Percentiles rank a stretch among this genome's conserved stretches.
Evolutionary conservation across 352 stramenopile species (phyloP).

Genomic region (Pythium periplocum): DNA sequence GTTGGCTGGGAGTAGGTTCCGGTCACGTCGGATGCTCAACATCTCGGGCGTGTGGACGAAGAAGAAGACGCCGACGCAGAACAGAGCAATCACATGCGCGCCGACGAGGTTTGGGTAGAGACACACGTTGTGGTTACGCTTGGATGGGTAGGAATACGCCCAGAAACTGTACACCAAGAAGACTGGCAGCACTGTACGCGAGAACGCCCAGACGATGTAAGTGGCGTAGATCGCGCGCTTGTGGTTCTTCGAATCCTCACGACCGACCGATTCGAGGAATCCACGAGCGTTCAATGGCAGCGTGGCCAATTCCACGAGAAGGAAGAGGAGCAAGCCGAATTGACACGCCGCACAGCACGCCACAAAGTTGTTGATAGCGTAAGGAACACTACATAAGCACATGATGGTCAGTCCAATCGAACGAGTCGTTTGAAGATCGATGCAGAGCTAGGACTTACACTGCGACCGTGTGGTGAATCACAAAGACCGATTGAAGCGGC

Average conservation of each 20-base stretch:
- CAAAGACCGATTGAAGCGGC: conserved; percentile 70
- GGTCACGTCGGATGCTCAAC: conserved; percentile 12
- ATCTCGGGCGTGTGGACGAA: conserved; percentile 79
- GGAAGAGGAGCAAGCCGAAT: conserved; percentile 70
- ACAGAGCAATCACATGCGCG: conserved; percentile 73
- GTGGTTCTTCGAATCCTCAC: conserved; percentile 57
- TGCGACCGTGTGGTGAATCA: conserved; percentile 74
- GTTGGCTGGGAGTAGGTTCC: conserved; percentile 7
- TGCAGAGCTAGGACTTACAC: conserved; percentile 36
- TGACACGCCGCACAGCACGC: conserved; percentile 73
- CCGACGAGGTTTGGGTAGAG: conserved; percentile 73
- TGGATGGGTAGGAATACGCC: conserved; percentile 61
- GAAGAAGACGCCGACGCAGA: conserved; percentile 78
- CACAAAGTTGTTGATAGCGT: conserved; percentile 86
- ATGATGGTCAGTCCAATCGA: not conserved
- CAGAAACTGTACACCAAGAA: conserved; percentile 77
- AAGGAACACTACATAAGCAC: conserved; percentile 41
- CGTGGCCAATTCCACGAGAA: conserved; percentile 77
- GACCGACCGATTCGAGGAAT: conserved; percentile 68
- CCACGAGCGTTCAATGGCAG: conserved; percentile 69
- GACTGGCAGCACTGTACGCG: conserved; percentile 62
- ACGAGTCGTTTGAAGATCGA: not conserved
- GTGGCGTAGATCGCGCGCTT: conserved; percentile 68
- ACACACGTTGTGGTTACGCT: conserved; percentile 70
- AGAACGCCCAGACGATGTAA: conserved; percentile 71